A percentile compares a stretch with the other conserved stretches of the same genome.
These are phyloP conservation scores for Pseudopithomyces chartarum DNA, from an alignment of 2,329 filamentous ascomycete genomes.

Conservation along the genomic window DNA sequence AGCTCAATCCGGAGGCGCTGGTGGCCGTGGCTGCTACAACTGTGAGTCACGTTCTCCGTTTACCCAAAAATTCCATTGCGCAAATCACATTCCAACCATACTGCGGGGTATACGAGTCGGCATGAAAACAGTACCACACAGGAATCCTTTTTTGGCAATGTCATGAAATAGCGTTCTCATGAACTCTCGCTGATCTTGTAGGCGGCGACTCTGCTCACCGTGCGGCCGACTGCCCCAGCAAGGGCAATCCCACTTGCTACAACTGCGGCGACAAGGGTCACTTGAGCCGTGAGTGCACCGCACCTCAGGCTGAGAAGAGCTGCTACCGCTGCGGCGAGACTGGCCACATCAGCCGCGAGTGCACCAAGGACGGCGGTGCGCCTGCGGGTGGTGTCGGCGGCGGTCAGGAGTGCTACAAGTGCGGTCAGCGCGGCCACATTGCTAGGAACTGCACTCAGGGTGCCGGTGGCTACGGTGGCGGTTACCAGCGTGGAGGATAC, in stretches of 20 bases:
- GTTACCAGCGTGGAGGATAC: slow-evolving; percentile 50
- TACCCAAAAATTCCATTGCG: neutral
- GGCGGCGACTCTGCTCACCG: slow-evolving; percentile 56
- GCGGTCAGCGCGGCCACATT: slow-evolving; percentile 94
- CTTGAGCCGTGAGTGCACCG: slow-evolving; percentile 81
- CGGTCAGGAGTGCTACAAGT: slow-evolving; percentile 89
- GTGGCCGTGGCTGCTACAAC: slow-evolving; percentile 50
- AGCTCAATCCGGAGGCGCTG: slow-evolving; percentile 39
- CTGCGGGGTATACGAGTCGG: neutral
- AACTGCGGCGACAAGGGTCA: slow-evolving; percentile 56
- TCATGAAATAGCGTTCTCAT: slow-evolving; percentile 19
- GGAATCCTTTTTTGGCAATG: slow-evolving; percentile 11
- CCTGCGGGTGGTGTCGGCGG: slow-evolving; percentile 50
- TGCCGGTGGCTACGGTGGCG: slow-evolving; percentile 57
- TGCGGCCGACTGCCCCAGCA: slow-evolving; percentile 57
- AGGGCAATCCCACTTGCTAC: slow-evolving; percentile 56
- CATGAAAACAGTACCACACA: slow-evolving; percentile 25
- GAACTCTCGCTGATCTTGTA: slow-evolving; percentile 26
- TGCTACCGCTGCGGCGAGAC: slow-evolving; percentile 77
- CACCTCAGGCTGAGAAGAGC: slow-evolving; percentile 82
- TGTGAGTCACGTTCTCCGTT: slow-evolving; percentile 36
- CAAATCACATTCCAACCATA: neutral
- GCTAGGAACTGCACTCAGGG: slow-evolving; percentile 84
- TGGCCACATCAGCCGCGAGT: slow-evolving; percentile 92
- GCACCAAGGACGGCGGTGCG: slow-evolving; percentile 60